phyloP scores from a whole-genome alignment of 352 stramenopile genomes.

The Pythium apleroticum region DNA sequence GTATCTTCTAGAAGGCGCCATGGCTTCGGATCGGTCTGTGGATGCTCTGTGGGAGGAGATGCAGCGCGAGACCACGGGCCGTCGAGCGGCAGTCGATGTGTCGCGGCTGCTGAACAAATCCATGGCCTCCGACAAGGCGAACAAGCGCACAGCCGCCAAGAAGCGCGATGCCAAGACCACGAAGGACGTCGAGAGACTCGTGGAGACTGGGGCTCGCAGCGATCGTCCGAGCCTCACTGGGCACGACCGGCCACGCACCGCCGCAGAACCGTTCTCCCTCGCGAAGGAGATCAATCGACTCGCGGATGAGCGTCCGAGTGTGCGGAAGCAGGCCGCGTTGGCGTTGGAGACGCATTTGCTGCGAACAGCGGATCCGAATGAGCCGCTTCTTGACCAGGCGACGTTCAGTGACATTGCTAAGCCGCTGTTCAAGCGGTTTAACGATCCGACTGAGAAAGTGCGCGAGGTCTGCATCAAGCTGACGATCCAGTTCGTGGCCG shows the following conservation, averaged over 20 bases:
- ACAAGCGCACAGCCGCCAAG: background rate
- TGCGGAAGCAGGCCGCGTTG: conserved; percentile 64
- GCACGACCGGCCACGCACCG: background rate
- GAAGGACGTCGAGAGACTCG: conserved; percentile 4
- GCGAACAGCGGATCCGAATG: no score
- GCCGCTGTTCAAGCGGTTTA: conserved; percentile 81
- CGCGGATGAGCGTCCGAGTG: conserved; percentile 40
- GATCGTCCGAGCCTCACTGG: background rate
- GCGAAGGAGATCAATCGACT: conserved; percentile 56
- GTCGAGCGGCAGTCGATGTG: conserved; percentile 27
- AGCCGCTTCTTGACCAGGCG: background rate
- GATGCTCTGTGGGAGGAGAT: conserved; percentile 56
- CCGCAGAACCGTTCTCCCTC: conserved; percentile 32
- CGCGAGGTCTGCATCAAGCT: conserved; percentile 68
- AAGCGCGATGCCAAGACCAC: background rate
- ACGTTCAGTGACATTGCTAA: conserved; percentile 61
- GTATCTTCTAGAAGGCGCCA: background rate
- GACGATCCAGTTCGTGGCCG: conserved; percentile 41
- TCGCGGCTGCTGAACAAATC: conserved; percentile 44
- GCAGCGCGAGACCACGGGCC: conserved; percentile 29
- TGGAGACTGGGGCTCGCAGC: background rate
- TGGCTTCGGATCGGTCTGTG: conserved; percentile 14
- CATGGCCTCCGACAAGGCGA: conserved; percentile 19
- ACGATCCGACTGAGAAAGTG: conserved; percentile 79
- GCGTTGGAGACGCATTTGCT: conserved; percentile 48